A percentile compares a stretch with the other conserved stretches of the same genome.
These are phyloP conservation scores for Leccinum arenicola DNA, from an alignment of 768 basidiomycete species.

Conservation along the genomic window DNA sequence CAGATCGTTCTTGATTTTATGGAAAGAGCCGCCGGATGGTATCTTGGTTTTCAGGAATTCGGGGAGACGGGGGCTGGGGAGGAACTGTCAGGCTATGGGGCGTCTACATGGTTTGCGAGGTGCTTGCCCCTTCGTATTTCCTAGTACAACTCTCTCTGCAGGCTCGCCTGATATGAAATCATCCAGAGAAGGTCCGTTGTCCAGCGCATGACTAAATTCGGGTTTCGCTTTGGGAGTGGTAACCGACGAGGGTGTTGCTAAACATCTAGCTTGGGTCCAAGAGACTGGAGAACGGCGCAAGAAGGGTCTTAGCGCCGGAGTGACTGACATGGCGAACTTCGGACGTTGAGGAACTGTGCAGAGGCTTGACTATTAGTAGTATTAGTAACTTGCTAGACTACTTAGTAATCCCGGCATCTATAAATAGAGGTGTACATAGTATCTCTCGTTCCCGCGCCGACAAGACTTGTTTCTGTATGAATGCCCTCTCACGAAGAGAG, in stretches of 20 bases:
- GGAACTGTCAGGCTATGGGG: neutral
- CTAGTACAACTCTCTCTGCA: conserved; percentile 61
- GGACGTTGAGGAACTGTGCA: neutral
- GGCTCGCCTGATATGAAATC: conserved; percentile 72
- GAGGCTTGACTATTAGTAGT: neutral
- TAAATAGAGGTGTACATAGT: neutral
- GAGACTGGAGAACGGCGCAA: conserved; percentile 9
- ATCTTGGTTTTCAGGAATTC: conserved; percentile 88
- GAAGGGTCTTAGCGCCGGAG: conserved; percentile 9
- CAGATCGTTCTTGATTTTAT: conserved; percentile 92
- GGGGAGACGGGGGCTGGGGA: conserved; percentile 75
- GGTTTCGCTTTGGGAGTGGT: conserved; percentile 31
- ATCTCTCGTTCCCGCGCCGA: conserved; percentile 1
- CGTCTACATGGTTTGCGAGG: neutral
- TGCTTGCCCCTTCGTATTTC: conserved; percentile 64
- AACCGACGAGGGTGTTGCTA: conserved; percentile 45
- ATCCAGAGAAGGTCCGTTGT: conserved; percentile 69
- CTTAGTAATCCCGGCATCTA: conserved; percentile 10
- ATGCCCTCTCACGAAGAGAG: conserved; percentile 82
- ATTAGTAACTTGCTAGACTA: too few relatives aligned
- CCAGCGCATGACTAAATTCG: conserved; percentile 51
- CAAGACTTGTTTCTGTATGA: conserved; percentile 45
- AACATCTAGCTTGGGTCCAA: conserved; percentile 34
- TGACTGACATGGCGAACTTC: conserved; percentile 9
- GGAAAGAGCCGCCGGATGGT: conserved; percentile 84